phyloP scores from a whole-genome alignment of 768 basidiomycete species.

The Pleurotus citrinopileatus region DNA sequence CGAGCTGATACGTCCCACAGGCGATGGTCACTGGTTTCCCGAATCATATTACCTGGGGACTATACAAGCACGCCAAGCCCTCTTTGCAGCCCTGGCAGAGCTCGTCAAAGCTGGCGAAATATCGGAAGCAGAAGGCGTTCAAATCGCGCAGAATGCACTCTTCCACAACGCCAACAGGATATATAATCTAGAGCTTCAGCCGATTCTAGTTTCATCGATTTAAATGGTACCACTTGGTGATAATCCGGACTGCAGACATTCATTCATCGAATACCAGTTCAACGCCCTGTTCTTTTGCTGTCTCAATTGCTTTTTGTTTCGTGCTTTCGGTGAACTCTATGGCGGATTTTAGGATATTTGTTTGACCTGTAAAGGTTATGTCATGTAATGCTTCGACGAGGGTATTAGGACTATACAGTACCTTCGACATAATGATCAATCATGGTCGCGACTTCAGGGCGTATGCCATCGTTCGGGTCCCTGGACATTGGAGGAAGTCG shows the following conservation, averaged over 20 bases:
- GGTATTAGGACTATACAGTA: constrained; percentile 16
- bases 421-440: constrained; percentile 66
- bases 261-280: constrained; percentile 53
- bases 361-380: constrained; percentile 43
- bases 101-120: constrained; percentile 47
- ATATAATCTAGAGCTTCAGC: constrained; percentile 52
- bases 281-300: constrained; percentile 50
- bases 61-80: constrained; percentile 57
- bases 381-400: neutral
- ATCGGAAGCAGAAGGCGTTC: constrained; percentile 50
- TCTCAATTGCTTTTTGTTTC: constrained; percentile 42
- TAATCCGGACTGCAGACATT: no score
- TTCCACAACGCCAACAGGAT: constrained; percentile 67
- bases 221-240: no score
- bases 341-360: constrained; percentile 52
- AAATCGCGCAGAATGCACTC: constrained; percentile 51
- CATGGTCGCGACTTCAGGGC: constrained; percentile 60
- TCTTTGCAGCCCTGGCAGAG: constrained; percentile 60
- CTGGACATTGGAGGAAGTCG: constrained; percentile 38
- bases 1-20: constrained; percentile 20
- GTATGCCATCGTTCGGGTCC: constrained; percentile 10
- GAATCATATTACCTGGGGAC: constrained; percentile 72
- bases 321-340: constrained; percentile 46
- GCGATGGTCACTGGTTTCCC: constrained; percentile 75
- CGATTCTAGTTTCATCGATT: neutral